phyloP scores from a whole-genome alignment of 2,329 filamentous ascomycete genomes.

The Fusarium chlamydosporum region DNA sequence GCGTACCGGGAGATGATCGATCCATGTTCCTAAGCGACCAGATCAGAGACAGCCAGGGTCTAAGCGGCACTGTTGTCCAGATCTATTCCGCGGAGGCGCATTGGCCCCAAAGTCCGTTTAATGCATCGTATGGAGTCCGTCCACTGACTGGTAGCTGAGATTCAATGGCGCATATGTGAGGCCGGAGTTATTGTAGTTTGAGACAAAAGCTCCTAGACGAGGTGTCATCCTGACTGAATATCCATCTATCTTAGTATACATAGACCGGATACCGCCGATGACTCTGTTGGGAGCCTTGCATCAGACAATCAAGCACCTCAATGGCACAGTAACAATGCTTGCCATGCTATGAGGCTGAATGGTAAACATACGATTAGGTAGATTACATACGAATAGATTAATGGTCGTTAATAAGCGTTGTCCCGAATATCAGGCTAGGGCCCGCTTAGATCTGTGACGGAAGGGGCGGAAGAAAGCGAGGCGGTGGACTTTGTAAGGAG shows the following conservation, averaged over 20 bases:
- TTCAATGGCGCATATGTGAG: neutral
- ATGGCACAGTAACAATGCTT: constrained; percentile 7
- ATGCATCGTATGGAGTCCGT: neutral
- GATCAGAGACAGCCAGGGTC: constrained; percentile 15
- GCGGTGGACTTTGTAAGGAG: constrained; percentile 28
- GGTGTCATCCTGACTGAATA: no score
- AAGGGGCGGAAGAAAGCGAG: constrained; percentile 39
- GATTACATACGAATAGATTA: neutral
- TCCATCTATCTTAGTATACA: neutral
- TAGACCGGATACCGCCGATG: constrained; percentile 27
- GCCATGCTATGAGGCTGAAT: constrained; percentile 30
- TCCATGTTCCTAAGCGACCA: constrained; percentile 18
- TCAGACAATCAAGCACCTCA: constrained; percentile 17
- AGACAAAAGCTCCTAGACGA: neutral
- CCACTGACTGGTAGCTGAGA: neutral
- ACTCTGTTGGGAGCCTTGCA: constrained; percentile 29
- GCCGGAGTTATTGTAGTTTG: neutral
- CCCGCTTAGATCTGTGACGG: constrained; percentile 42
- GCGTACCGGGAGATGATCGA: constrained; percentile 8
- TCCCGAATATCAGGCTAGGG: constrained; percentile 38
- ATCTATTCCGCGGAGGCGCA: constrained; percentile 3
- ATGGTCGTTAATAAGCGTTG: constrained; percentile 18
- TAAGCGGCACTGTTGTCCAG: constrained; percentile 17
- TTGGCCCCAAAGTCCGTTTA: neutral
- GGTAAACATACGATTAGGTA: constrained; percentile 44